phyloP scores from a whole-genome alignment of 208 protist species.

The Leishmania amazonensis region DNA sequence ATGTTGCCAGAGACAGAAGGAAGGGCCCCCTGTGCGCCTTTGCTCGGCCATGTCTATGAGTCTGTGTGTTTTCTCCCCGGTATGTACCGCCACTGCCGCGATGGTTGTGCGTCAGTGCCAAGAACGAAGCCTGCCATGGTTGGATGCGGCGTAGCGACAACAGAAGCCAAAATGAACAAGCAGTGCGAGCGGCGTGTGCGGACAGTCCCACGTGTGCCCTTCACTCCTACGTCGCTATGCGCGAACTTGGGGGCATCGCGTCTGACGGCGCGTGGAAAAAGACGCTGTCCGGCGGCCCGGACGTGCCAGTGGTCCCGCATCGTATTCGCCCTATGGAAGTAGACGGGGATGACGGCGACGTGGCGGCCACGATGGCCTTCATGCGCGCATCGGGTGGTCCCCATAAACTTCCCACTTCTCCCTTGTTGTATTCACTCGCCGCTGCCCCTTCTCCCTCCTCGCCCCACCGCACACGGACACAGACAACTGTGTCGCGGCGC shows the following conservation, averaged over 20 bases:
- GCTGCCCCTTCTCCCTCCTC: neutral
- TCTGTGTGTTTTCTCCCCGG: neutral
- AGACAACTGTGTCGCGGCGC: neutral
- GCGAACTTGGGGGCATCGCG: neutral
- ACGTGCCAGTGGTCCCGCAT: neutral
- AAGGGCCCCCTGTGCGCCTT: neutral
- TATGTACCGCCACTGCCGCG: neutral
- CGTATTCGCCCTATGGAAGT: neutral
- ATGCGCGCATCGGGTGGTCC: neutral
- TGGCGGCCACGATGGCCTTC: neutral
- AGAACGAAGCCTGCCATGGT: no score
- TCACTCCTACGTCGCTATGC: neutral
- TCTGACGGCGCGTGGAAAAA: neutral
- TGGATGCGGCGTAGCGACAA: neutral
- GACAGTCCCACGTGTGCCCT: neutral
- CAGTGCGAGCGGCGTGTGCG: neutral
- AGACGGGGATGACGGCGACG: neutral
- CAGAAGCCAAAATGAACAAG: neutral
- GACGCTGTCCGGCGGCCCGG: neutral
- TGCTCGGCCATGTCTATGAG: neutral
- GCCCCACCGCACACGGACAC: neutral
- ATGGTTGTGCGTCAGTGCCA: neutral
- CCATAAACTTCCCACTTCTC: neutral
- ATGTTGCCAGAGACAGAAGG: neutral
- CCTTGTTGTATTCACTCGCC: neutral